Evolutionary conservation across 768 basidiomycete species (phyloP).

Genomic region (Auricularia sp.): DNA sequence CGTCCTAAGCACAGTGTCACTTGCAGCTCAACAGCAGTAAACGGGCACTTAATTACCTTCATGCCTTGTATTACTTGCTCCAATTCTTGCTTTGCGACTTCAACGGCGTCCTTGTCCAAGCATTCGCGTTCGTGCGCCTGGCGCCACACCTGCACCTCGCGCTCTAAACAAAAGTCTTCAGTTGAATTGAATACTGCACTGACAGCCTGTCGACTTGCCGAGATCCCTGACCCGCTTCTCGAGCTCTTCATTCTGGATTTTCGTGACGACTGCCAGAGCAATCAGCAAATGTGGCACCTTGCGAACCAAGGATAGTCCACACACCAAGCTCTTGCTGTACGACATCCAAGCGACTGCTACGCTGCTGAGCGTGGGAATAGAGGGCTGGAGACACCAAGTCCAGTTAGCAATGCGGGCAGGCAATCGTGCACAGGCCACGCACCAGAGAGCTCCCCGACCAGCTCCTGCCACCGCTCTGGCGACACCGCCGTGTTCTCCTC

Average conservation of each 20-base stretch:
- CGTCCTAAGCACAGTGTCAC: conserved; percentile 28
- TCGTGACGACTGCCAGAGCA: neutral
- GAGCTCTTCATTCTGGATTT: neutral
- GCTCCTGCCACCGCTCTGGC: neutral
- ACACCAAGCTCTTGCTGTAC: neutral
- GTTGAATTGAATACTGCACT: no score
- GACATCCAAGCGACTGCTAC: neutral
- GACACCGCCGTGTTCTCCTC: no score
- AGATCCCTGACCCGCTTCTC: neutral
- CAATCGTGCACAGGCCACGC: neutral
- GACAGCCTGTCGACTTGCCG: neutral
- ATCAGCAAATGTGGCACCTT: neutral
- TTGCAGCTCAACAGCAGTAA: neutral
- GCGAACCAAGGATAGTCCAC: neutral
- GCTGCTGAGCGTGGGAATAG: neutral
- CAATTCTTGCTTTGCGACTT: neutral
- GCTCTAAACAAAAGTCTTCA: neutral
- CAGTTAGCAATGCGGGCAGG: neutral
- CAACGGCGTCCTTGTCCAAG: neutral
- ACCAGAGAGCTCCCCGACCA: neutral
- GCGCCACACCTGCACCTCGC: neutral
- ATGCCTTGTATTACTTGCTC: neutral
- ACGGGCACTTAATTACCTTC: neutral
- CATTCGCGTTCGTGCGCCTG: neutral
- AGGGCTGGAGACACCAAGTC: neutral